phyloP scores from a whole-genome alignment of 257 asterid genomes.

The Solanum tarijense region DNA sequence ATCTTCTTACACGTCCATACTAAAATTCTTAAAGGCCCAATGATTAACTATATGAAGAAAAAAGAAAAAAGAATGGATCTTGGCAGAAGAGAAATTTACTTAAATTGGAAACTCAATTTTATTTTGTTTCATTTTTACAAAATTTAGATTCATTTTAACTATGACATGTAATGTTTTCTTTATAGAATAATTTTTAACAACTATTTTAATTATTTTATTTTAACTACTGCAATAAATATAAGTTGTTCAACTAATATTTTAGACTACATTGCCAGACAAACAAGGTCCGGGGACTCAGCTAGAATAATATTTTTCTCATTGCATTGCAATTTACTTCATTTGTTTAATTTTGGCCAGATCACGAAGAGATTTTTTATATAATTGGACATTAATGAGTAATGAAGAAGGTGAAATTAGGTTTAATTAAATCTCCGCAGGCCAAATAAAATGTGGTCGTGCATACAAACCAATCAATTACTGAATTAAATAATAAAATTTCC shows the following conservation, averaged over 20 bases:
- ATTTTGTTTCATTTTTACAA: neutral
- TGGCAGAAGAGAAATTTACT: neutral
- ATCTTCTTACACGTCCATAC: neutral
- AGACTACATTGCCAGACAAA: neutral
- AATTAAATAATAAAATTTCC: neutral
- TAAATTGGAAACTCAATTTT: neutral
- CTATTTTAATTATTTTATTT: neutral
- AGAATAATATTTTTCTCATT: neutral
- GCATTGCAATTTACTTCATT: neutral
- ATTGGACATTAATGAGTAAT: neutral
- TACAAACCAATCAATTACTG: neutral
- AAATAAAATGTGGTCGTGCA: neutral
- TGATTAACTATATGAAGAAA: neutral
- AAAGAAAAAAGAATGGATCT: neutral
- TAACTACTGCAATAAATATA: neutral
- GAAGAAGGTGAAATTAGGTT: neutral
- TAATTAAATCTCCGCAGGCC: neutral
- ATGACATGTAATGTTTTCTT: neutral
- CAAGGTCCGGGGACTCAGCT: neutral
- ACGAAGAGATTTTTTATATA: neutral
- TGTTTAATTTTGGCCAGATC: neutral
- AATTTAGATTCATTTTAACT: neutral
- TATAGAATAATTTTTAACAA: neutral
- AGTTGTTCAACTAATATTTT: neutral
- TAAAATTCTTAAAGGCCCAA: neutral